Conservation (phyloP, 768 basidiomycete genomes). For the Naganishia vaughanmartiniae region DNA sequence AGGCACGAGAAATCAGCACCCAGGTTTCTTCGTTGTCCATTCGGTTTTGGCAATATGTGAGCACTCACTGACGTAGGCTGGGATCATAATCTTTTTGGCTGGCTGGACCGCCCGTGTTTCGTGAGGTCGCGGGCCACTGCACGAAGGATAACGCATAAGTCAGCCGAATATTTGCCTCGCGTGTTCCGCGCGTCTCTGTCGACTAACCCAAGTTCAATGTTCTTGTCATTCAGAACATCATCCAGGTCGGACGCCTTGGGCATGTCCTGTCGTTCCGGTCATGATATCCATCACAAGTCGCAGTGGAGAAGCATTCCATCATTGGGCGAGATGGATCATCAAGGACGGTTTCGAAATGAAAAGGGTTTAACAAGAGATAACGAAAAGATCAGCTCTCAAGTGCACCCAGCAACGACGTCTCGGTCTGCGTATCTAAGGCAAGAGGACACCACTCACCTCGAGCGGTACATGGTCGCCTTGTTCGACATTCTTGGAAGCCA, state of each 20-base stretch:
- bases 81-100: constrained; percentile 16
- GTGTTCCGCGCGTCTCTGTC: neutral
- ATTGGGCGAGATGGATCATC: neutral
- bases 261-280: constrained; percentile 1
- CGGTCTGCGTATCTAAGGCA: neutral
- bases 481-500: constrained; percentile 12
- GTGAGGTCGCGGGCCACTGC: constrained; percentile 6
- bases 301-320: neutral
- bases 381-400: neutral
- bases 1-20: neutral
- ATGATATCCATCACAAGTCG: neutral
- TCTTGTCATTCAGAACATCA: constrained; percentile 20
- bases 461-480: constrained; percentile 6
- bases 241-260: constrained; percentile 19
- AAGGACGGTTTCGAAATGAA: neutral
- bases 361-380: neutral
- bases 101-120: constrained; percentile 17
- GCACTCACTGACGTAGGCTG: constrained; percentile 24
- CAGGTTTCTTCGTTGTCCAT: neutral
- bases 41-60: neutral
- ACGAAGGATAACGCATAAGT: neutral
- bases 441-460: constrained; percentile 2
- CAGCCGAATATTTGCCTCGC: neutral
- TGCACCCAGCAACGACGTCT: neutral
- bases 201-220: constrained; percentile 13